Evolutionary conservation across 768 basidiomycete genomes (phyloP), one percentile per base, ranked within the genome.

Genomic region (Terana coerulea): DNA sequence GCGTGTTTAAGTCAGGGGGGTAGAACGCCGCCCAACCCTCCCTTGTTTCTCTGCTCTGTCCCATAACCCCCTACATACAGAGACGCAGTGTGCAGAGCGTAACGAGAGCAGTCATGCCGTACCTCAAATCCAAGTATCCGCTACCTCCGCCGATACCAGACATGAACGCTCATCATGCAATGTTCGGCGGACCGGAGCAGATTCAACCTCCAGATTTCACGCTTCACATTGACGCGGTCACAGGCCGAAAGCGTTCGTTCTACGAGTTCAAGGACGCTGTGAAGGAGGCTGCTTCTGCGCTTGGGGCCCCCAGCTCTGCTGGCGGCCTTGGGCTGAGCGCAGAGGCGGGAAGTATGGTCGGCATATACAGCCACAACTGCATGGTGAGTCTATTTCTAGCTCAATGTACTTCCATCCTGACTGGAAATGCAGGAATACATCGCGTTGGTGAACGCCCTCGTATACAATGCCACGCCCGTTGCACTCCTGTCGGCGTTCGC

Each of bases 361-460:
- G 85, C 5, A 78, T 91, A 14, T 75, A 88, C 61, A 80, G 79
- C 64, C 76, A 84, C 40, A 91, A 90, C 61, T 83, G 77, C 30
- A 61, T 82, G 63, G 88, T 87, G 66, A 56, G 80, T 64, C 5
- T 14, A 24, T 21, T 12, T 3, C 12, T 10, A 15, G 8, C 1
- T 28, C 28, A 29, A 44, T 14, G 12, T 21, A n/a, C n/a, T n/a
- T n/a, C n/a, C n/a, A n/a, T n/a, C n/a, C n/a, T n/a, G n/a, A n/a
- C n/a, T n/a, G n/a, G n/a, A n/a, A n/a, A n/a, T n/a, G n/a, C 28
- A 85, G 84, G 81, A 86, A n/a, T 84, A 73, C 56, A 61, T 76
- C 6, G 67, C 75, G 7, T 59, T 84, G 14, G 54, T 80, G 8
- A 76, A 78, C 48, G 69, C 83, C 2, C 61, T 81, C 11, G 54